Percentiles rank a stretch among this genome's conserved stretches.
Conservation (phyloP, 2,329 filamentous ascomycete genomes). For the Diplodia mutila region DNA sequence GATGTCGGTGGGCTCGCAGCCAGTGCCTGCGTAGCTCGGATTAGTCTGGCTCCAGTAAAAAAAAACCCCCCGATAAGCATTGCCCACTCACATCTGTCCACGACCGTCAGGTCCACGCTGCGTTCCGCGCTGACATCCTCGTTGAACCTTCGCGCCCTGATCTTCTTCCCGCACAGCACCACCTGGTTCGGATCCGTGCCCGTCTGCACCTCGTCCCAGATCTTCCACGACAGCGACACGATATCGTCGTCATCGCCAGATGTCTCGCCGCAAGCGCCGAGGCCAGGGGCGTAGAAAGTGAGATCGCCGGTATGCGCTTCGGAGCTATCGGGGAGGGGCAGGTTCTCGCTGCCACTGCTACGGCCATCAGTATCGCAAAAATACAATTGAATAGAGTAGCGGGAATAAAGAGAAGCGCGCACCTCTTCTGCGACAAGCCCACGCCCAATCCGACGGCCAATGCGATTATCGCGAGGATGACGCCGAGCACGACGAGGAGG, state of each 20-base stretch:
- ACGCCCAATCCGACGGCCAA: conserved; percentile 16
- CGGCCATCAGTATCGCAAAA: neutral
- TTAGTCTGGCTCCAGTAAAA: conserved; percentile 21
- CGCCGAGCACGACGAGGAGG: conserved; percentile 8
- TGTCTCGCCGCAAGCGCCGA: conserved; percentile 70
- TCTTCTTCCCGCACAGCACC: conserved; percentile 67
- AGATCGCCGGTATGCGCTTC: conserved; percentile 58
- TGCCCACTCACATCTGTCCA: conserved; percentile 62
- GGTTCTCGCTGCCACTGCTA: conserved; percentile 13
- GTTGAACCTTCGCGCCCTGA: conserved; percentile 62
- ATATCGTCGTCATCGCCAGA: conserved; percentile 62
- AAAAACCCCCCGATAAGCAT: too few relatives aligned
- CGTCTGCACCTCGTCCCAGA: conserved; percentile 64
- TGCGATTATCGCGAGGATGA: conserved; percentile 12
- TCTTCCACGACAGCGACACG: conserved; percentile 67
- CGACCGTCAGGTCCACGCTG: conserved; percentile 66
- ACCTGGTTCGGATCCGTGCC: conserved; percentile 62
- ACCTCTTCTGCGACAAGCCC: conserved; percentile 8
- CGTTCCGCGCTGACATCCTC: conserved; percentile 49
- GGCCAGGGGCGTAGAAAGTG: conserved; percentile 68
- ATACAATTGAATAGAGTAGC: too few relatives aligned
- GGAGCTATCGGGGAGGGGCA: conserved; percentile 17
- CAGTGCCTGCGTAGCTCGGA: conserved; percentile 42
- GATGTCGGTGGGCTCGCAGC: conserved; percentile 53
- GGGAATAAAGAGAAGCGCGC: neutral